Base-by-base conservation (phyloP, 108 stramenopile genomes). In the Cyclostephanos invisitatus region DNA sequence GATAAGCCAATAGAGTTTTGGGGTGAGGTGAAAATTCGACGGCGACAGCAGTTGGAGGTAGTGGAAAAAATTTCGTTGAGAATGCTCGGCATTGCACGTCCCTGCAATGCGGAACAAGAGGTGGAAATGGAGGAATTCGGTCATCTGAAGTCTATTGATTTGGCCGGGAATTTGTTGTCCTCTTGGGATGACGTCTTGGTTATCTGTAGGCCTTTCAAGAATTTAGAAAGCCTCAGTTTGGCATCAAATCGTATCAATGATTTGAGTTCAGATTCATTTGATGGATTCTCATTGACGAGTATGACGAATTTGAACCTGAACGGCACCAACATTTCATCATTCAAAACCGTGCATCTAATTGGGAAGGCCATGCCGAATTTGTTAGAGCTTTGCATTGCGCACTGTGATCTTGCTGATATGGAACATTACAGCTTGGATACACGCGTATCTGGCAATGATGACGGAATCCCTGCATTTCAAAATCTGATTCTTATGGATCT, bases 1-100 rank as follows among this genome's bases (percentile, higher is more conserved):
- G 80, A 81, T 24, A 94, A 91, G 62, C 82, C 87, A 7, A 91
- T 96, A 51, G 93, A 96, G 70, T 94, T 96, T 72, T 68, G 72
- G 22, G 95, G 95, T 10, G 93, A 92, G 73, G 12, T 89, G 53
- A 77, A 94, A 50, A 89, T 96, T 68, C 75, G 92, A 9, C 47
- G 75, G 62, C 66, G 81, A 24, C 95, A 96, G 63, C 95, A 92
- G 72, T 66, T 96, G 7, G 82, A 82, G 38, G 78, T 81, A 27
- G 75, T 96, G 28, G 68, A 77, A 37, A 83, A 82, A 44, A 85
- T 96, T 25, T 87, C 91, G 1, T 70, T 96, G 74, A 82, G 95
- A 64, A 79, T 88, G 29, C 65, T 84, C 77, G 92, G 88, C 2
- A 91, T 96, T 55, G 79, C 89, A 6, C 57, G 64, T 15, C 70